Evolutionary conservation across 2,329 filamentous ascomycete species (phyloP).

Genomic region (Mollisia scopiformis): DNA sequence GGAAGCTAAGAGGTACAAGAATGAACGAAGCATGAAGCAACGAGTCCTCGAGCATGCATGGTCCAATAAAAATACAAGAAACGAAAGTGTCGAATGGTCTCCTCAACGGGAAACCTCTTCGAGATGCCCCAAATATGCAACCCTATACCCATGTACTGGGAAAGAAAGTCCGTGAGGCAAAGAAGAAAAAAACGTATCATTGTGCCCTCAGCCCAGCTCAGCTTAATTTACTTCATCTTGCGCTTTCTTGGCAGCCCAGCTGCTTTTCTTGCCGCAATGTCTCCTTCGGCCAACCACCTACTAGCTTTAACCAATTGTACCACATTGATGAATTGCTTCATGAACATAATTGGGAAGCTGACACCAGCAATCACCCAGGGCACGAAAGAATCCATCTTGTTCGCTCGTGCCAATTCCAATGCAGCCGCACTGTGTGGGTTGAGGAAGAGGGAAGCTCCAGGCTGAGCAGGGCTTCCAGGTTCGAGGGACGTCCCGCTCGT

Average conservation of each 20-base stretch:
- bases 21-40: slow-evolving; percentile 13
- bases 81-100: not conserved
- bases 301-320: slow-evolving; percentile 93
- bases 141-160: slow-evolving; percentile 6
- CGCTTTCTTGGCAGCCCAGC: slow-evolving; percentile 56
- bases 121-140: not conserved
- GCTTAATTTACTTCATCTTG: slow-evolving; percentile 29
- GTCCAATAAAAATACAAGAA: slow-evolving; percentile 26
- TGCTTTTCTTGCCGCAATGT: slow-evolving; percentile 65
- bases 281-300: slow-evolving; percentile 91
- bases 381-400: slow-evolving; percentile 81
- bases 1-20: slow-evolving; percentile 20
- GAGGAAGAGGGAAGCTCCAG: slow-evolving; percentile 74
- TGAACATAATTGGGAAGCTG: slow-evolving; percentile 83
- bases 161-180: not conserved
- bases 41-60: slow-evolving; percentile 14
- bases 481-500: slow-evolving; percentile 55
- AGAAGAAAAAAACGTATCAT: not conserved
- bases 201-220: not conserved
- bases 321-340: slow-evolving; percentile 93
- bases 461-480: slow-evolving; percentile 70
- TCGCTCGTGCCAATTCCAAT: slow-evolving; percentile 88
- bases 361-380: slow-evolving; percentile 82
- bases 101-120: not conserved
- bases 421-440: slow-evolving; percentile 92